Conservation (phyloP, 108 stramenopile species). For the Phaeodactylum tricornutum region DNA sequence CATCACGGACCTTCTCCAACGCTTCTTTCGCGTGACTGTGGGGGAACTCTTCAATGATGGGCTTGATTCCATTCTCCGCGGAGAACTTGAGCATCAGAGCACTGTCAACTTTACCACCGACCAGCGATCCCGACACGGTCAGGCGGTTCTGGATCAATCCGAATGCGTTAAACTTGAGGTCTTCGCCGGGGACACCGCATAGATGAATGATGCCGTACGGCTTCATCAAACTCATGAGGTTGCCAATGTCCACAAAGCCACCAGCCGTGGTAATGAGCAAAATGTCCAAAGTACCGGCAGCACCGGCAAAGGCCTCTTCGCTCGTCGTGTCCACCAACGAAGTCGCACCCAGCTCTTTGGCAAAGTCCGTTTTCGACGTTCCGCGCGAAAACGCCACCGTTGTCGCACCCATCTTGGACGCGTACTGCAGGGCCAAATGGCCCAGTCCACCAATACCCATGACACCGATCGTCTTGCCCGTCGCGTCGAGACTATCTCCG, state of each 20-base stretch:
- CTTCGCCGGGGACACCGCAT: slow-evolving; percentile 18
- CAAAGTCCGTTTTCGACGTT: slow-evolving; percentile 28
- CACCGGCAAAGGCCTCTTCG: slow-evolving; percentile 22
- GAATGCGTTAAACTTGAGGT: slow-evolving; percentile 13
- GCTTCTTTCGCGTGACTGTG: not conserved
- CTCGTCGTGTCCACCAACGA: slow-evolving; percentile 20
- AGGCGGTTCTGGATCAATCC: slow-evolving; percentile 9
- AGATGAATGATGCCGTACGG: slow-evolving; percentile 20
- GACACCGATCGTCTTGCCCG: slow-evolving; percentile 30
- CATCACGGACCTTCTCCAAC: not conserved
- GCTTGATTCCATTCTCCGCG: slow-evolving; percentile 23
- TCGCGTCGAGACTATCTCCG: slow-evolving; percentile 11
- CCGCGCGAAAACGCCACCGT: slow-evolving; percentile 32
- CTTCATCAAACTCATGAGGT: slow-evolving; percentile 21
- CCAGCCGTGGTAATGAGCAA: slow-evolving; percentile 37
- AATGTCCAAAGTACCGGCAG: slow-evolving; percentile 25
- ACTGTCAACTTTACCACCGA: slow-evolving; percentile 44
- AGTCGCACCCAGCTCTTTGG: slow-evolving; percentile 26
- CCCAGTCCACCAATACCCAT: slow-evolving; percentile 60
- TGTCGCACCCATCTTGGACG: slow-evolving; percentile 30
- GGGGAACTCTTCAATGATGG: no score
- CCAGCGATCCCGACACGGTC: slow-evolving; percentile 21
- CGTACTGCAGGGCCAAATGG: slow-evolving; percentile 46
- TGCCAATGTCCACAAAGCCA: slow-evolving; percentile 18
- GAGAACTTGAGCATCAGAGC: slow-evolving; percentile 55